These are phyloP conservation scores for Lactarius evosmus DNA, from an alignment of 768 basidiomycete genomes.

Conservation along the genomic window DNA sequence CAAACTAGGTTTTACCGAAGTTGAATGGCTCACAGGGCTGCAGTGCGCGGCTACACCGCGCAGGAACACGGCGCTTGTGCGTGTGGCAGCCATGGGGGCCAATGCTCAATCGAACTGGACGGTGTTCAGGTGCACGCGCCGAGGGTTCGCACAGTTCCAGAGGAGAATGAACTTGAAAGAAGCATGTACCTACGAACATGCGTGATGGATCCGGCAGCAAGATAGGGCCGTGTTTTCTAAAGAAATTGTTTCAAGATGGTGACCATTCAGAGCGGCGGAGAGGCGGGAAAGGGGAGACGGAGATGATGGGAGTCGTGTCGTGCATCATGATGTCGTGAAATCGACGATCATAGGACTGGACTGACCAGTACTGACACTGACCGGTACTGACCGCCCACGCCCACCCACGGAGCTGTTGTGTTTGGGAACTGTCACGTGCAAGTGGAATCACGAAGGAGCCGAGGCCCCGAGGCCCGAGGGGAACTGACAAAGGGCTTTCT, in stretches of 20 bases:
- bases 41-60: slow-evolving; percentile 23
- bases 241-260: not conserved
- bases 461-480: not conserved
- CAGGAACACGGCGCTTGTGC: slow-evolving; percentile 17
- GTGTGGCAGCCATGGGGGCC: slow-evolving; percentile 5
- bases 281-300: not conserved
- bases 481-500: not conserved
- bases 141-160: not conserved
- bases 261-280: not conserved
- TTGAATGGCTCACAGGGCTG: slow-evolving; percentile 18
- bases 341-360: not conserved
- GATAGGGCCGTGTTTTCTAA: slow-evolving; percentile 7
- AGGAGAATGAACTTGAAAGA: slow-evolving; percentile 12
- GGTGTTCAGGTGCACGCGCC: slow-evolving; percentile 9
- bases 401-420: not conserved
- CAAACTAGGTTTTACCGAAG: slow-evolving; percentile 26
- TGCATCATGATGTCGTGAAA: not conserved
- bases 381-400: too few relatives aligned
- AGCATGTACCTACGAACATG: slow-evolving; percentile 21
- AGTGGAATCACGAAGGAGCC: not conserved
- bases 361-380: too few relatives aligned
- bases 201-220: slow-evolving; percentile 21
- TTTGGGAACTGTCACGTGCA: not conserved
- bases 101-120: not conserved
- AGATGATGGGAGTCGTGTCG: slow-evolving; percentile 13